Evolutionary conservation across 495 filamentous ascomycete genomes (phyloP).

Genomic region (Polyplosphaeria fusca): DNA sequence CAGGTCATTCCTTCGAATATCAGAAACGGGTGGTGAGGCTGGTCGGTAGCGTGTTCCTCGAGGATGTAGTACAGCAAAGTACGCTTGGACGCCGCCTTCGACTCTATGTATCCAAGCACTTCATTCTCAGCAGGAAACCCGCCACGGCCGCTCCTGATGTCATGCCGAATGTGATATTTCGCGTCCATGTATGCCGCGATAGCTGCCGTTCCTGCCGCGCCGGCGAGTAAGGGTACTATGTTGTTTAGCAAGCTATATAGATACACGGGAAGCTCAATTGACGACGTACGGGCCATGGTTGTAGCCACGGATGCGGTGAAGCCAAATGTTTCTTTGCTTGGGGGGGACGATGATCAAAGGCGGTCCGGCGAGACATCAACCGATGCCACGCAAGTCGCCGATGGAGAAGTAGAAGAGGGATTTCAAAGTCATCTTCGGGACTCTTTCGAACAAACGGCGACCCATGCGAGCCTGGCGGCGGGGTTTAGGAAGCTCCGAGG

Average conservation of each 20-base stretch:
- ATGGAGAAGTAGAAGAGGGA: background rate
- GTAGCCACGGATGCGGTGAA: background rate
- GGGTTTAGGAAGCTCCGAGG: no score
- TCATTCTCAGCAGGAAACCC: background rate
- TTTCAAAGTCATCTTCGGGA: background rate
- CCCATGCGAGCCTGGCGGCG: no score
- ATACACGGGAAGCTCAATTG: background rate
- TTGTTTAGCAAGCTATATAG: background rate
- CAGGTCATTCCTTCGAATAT: conserved; percentile 43
- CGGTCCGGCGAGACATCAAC: background rate
- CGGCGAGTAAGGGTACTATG: conserved; percentile 24
- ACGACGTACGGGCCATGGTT: background rate
- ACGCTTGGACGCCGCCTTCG: conserved; percentile 22
- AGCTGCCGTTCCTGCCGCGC: conserved; percentile 19
- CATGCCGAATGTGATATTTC: conserved; percentile 37
- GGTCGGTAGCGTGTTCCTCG: conserved; percentile 36
- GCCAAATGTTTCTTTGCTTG: background rate
- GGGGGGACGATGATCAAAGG: background rate
- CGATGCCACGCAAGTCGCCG: background rate
- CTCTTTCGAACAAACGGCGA: no score
- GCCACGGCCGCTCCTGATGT: conserved; percentile 27
- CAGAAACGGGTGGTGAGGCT: conserved; percentile 36
- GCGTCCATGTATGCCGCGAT: conserved; percentile 32
- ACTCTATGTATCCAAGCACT: conserved; percentile 15
- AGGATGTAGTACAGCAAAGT: conserved; percentile 37